Base-by-base conservation (phyloP, 2,329 filamentous ascomycete species). In the Aspergillus sp. region DNA sequence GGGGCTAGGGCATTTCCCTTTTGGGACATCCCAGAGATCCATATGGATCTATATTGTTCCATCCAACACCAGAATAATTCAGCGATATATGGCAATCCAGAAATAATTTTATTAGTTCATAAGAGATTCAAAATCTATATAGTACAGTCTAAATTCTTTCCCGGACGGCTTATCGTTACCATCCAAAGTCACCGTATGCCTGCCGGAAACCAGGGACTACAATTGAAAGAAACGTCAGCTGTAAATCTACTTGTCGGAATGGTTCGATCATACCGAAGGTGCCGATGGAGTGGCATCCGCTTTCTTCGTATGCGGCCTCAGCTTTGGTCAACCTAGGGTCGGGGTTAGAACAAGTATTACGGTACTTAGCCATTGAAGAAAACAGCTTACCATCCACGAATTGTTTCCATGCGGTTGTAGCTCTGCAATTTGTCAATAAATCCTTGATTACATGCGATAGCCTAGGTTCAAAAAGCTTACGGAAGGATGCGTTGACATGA, bases 401-500 rank as follows among this genome's bases (percentile, higher is more conserved):
- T 78, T 52, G 74, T 70, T 55, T 76, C 73, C 51, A 76, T 68
- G 4, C 80, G 71, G 45, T 78, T 79, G 49, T 78, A 73, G 49
- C 69, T 73, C 53, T 66, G 48, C 11, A 33, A 32, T 5, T 32
- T 10, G 39, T 58, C 35, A 56, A 43, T 30, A 27, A 2, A 19
- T 19, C 4, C 5, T 2, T 19, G 2, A n/a, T 9, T n/a, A 28
- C 8, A 19, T 12, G 29, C 9, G 32, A 6, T 5, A 13, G 6
- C 5, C 5, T 8, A 10, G 4, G 3, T 2, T 19, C 19, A 2
- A 6, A 13, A 26, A 36, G 40, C 63, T 46, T 58, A 70, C 67
- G 37, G 74, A 74, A 27, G 81, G 81, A 66, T 84, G 81, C 5
- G 81, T 83, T 12, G 72, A 77, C 46, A 84, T 57, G 45, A 82